phyloP scores from a whole-genome alignment of 108 stramenopile species.

The Discostella stelligeroides region DNA sequence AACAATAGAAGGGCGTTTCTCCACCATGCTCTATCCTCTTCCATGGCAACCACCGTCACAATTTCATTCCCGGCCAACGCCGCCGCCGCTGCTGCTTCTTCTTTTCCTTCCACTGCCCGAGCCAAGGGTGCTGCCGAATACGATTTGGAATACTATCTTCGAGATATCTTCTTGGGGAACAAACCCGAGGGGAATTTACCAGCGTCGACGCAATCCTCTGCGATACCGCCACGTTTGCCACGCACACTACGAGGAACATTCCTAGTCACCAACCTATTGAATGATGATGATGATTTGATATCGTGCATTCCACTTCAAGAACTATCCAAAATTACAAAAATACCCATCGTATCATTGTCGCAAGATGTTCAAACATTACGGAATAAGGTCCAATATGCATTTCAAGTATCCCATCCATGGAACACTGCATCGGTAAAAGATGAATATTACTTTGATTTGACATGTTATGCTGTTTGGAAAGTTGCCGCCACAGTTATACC shows the following conservation, averaged over 20 bases:
- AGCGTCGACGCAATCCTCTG: slow-evolving; percentile 51
- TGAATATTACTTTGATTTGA: slow-evolving; percentile 85
- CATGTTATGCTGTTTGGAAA: slow-evolving; percentile 79
- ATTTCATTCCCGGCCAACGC: no score
- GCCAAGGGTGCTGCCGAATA: slow-evolving; percentile 84
- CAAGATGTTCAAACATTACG: slow-evolving; percentile 32
- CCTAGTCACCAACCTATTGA: slow-evolving; percentile 56
- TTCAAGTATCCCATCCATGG: slow-evolving; percentile 63
- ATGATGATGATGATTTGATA: slow-evolving; percentile 45
- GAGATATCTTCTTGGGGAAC: slow-evolving; percentile 77
- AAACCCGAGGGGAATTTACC: slow-evolving; percentile 66
- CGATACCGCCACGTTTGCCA: slow-evolving; percentile 48
- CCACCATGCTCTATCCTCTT: no score
- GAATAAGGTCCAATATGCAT: slow-evolving; percentile 50
- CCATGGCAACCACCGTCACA: no score
- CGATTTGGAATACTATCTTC: slow-evolving; percentile 84
- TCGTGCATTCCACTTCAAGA: slow-evolving; percentile 48
- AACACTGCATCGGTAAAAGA: slow-evolving; percentile 57
- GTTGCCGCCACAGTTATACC: slow-evolving; percentile 66
- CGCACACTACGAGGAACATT: slow-evolving; percentile 55
- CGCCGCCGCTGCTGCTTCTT: no score
- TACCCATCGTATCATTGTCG: slow-evolving; percentile 18
- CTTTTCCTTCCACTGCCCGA: no score
- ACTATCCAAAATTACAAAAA: slow-evolving; percentile 25
- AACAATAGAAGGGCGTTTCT: no score